These are phyloP conservation scores for Colletotrichum spaethianum DNA, from an alignment of 2,329 filamentous ascomycete species.

Conservation along the genomic window DNA sequence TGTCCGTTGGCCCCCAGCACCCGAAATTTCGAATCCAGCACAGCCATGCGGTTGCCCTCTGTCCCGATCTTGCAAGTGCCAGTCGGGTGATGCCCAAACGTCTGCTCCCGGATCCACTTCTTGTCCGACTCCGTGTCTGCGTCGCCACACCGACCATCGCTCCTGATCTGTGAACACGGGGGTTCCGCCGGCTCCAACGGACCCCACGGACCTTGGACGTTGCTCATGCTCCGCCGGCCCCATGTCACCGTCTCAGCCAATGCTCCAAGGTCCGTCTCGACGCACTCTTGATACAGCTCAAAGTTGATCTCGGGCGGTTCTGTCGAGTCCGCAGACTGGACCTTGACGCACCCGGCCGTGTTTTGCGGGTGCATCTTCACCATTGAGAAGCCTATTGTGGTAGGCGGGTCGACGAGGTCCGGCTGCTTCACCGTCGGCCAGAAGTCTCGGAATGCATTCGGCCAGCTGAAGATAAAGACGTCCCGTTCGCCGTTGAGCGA, in stretches of 20 bases:
- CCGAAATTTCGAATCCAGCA: constrained; percentile 69
- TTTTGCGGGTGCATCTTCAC: constrained; percentile 61
- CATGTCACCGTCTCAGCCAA: constrained; percentile 49
- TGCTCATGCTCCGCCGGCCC: constrained; percentile 23
- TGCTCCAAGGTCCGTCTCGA: constrained; percentile 59
- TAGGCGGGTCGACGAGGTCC: constrained; percentile 8
- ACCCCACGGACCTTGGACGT: constrained; percentile 28
- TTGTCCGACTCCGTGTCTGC: constrained; percentile 56
- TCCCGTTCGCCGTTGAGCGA: constrained; percentile 62
- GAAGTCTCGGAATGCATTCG: constrained; percentile 60
- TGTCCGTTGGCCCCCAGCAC: constrained; percentile 69
- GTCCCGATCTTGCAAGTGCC: constrained; percentile 70
- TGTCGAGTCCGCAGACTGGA: constrained; percentile 72
- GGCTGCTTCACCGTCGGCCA: constrained; percentile 26
- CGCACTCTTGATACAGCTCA: constrained; percentile 66
- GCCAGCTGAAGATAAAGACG: constrained; percentile 68
- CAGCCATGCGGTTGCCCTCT: constrained; percentile 64
- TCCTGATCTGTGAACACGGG: constrained; percentile 35
- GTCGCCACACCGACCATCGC: constrained; percentile 43
- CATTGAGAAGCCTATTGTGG: constrained; percentile 15
- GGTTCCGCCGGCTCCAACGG: constrained; percentile 45
- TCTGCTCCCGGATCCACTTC: constrained; percentile 55
- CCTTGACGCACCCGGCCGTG: constrained; percentile 71
- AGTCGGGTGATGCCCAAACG: constrained; percentile 71
- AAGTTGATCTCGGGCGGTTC: constrained; percentile 76